Conservation (phyloP, 1,284 basidiomycete species). For the Pseudozyma hubeiensis region DNA sequence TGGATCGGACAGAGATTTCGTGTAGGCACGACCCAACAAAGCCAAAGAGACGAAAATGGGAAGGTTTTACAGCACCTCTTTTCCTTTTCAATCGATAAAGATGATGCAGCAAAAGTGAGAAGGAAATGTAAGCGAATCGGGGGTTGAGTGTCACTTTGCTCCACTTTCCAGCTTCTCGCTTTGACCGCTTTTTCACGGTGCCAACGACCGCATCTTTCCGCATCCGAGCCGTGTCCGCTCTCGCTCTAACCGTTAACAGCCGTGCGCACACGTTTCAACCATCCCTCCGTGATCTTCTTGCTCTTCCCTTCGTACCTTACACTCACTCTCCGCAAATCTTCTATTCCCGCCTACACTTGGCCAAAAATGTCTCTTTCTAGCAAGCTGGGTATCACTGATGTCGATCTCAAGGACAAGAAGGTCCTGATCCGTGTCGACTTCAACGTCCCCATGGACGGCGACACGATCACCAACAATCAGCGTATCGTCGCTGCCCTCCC, state of each 20-base stretch:
- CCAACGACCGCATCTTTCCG: conserved; percentile 29
- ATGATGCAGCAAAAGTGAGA: not conserved
- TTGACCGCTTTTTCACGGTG: conserved; percentile 25
- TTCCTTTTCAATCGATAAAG: conserved; percentile 28
- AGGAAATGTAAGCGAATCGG: conserved; percentile 15
- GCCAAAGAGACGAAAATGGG: not conserved
- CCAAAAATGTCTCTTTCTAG: conserved; percentile 90
- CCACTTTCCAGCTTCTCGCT: conserved; percentile 19
- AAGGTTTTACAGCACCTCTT: not conserved
- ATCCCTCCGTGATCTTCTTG: not conserved
- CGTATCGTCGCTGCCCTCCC: conserved; percentile 96
- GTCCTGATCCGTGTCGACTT: conserved; percentile 84
- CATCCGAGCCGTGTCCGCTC: not conserved
- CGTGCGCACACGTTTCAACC: conserved; percentile 7
- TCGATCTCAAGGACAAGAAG: conserved; percentile 87
- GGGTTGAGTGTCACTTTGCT: conserved; percentile 23
- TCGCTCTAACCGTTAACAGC: conserved; percentile 13
- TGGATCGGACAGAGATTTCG: too few relatives aligned
- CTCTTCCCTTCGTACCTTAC: not conserved
- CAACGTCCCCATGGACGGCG: conserved; percentile 88
- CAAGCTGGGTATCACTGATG: conserved; percentile 82
- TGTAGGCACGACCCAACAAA: not conserved
- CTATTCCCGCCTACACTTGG: not conserved
- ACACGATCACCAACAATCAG: conserved; percentile 92
- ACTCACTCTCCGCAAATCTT: not conserved